Conservation (phyloP, 2,329 filamentous ascomycete genomes). For the Cordyceps militaris region DNA sequence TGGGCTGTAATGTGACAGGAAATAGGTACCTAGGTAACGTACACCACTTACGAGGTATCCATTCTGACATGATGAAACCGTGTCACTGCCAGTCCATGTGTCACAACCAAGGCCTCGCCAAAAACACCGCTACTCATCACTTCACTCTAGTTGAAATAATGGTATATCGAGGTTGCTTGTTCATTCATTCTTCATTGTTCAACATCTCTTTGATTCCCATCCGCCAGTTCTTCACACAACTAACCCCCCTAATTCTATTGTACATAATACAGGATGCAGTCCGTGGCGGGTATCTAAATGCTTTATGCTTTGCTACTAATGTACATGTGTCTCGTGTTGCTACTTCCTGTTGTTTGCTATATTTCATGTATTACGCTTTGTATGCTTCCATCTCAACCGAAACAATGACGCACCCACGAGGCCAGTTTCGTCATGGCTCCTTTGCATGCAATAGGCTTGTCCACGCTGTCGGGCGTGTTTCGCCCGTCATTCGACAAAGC, state of each 20-base stretch:
- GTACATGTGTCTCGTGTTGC: slow-evolving; percentile 1
- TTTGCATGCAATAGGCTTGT: not conserved
- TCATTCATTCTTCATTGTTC: too few species aligned
- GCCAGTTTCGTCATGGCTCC: slow-evolving; percentile 9
- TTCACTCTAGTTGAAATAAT: too few species aligned
- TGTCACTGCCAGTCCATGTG: too few species aligned
- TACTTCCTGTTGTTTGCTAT: not conserved
- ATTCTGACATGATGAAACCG: too few species aligned
- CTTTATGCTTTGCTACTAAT: slow-evolving; percentile 9
- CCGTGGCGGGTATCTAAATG: slow-evolving; percentile 10
- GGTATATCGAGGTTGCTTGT: too few species aligned
- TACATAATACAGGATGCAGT: not conserved
- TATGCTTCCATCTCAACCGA: not conserved
- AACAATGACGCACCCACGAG: slow-evolving; percentile 16
- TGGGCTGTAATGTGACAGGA: too few species aligned
- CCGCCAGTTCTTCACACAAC: not conserved
- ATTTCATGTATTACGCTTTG: slow-evolving; percentile 1
- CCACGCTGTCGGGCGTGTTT: slow-evolving; percentile 8
- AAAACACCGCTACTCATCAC: too few species aligned
- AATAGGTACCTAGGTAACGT: too few species aligned
- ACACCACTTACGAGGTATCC: too few species aligned
- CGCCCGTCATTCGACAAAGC: slow-evolving; percentile 1
- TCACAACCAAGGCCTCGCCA: too few species aligned
- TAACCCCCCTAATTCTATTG: not conserved
- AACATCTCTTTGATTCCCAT: not conserved